Base-by-base conservation (phyloP, 2,329 filamentous ascomycete species). In the Pseudogymnoascus sp. region DNA sequence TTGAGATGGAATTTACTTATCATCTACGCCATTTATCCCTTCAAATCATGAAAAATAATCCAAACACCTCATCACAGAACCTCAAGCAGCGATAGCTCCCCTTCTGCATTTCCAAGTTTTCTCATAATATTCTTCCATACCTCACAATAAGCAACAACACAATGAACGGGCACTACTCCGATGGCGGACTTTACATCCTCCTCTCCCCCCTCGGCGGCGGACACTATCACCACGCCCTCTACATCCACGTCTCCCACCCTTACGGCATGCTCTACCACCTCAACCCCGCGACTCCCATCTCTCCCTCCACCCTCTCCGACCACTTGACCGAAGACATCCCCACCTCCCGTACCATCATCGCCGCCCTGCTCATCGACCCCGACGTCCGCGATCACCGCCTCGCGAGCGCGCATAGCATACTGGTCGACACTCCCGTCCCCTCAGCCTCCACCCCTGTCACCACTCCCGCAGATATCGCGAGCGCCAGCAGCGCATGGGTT, bases 201-300 rank as follows among this genome's bases (percentile, higher is more conserved):
- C 50, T 56, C 25, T 33, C 28, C n/a, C 10, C 25, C 10, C n/a
- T 56, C 28, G 28, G 50, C n/a, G 50, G 25, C 4, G 28, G 50
- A 21, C 2, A 56, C 10, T 56, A 25, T 3, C 50, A 56, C 28
- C 28, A 56, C 10, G 50, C 25, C n/a, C 50, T 56, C 50, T 56
- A 56, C 50, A 56, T 56, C 50, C 50, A 56, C 50, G 50, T 56
- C 28, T 56, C 50, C 10, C 28, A 56, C n/a, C 50, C 50, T n/a
- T 56, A 56, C n/a, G 50, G 50, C 28, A 56, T 56, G 50, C 28
- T 14, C n/a, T 56, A 56, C 50, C n/a, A 56, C n/a, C 50, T 33
- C 50, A 33, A 18, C 25, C 25, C 25, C 50, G n/a, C 50, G 5
- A 33, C 50, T 11, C 2, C 28, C 2, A 33, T 28, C n/a, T 14